Percentiles rank a stretch among this genome's conserved stretches.
These are phyloP conservation scores for Petrea volubilis DNA, from an alignment of 257 asterid species.

Conservation along the genomic window DNA sequence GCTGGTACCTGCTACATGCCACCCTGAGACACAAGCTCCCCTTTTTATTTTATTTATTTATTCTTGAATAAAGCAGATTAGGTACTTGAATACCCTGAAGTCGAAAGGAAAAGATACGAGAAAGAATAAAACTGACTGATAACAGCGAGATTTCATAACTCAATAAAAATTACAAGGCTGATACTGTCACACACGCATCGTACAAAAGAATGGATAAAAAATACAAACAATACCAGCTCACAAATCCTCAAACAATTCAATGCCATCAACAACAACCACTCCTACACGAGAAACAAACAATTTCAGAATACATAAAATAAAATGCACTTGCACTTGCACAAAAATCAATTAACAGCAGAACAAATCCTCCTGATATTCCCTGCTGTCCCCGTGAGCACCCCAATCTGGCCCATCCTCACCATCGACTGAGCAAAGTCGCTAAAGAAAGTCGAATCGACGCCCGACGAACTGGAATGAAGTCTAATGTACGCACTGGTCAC, in stretches of 20 bases:
- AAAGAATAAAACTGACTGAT: too few relatives aligned
- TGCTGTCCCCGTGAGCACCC: slow-evolving; percentile 38
- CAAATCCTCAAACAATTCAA: not conserved
- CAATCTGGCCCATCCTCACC: slow-evolving; percentile 50
- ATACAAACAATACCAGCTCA: not conserved
- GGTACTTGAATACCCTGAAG: too few relatives aligned
- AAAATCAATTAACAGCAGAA: slow-evolving; percentile 26
- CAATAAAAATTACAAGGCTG: not conserved
- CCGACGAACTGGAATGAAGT: slow-evolving; percentile 13
- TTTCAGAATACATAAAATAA: not conserved
- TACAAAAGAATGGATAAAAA: not conserved
- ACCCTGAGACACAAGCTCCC: too few relatives aligned
- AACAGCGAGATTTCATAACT: too few relatives aligned
- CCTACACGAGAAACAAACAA: not conserved
- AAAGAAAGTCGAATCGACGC: slow-evolving; percentile 17
- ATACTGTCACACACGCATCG: not conserved
- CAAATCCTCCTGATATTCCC: slow-evolving; percentile 53
- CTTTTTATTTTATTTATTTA: too few relatives aligned
- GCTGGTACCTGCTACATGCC: too few relatives aligned
- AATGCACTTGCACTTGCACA: too few relatives aligned
- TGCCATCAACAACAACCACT: not conserved
- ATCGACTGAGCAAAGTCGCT: slow-evolving; percentile 45
- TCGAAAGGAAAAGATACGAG: too few relatives aligned
- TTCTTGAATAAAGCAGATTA: too few relatives aligned
- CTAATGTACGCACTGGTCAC: slow-evolving; percentile 35